phyloP scores from a whole-genome alignment of 306 rosid genomes.

The Psophocarpus tetragonolobus region DNA sequence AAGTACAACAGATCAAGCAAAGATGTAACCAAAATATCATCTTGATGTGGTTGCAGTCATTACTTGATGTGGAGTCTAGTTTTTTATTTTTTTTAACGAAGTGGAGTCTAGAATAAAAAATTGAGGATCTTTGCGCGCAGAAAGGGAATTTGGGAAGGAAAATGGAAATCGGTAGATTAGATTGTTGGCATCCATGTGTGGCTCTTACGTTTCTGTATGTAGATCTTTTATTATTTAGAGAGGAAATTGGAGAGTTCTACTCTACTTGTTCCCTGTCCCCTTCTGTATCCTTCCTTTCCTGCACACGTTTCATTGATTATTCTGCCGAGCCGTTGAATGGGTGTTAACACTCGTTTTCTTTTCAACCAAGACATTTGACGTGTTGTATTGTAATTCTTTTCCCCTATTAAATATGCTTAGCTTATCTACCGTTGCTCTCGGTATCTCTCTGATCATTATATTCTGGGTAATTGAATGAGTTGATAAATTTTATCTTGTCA shows the following conservation, averaged over 20 bases:
- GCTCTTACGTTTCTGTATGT: conserved; percentile 35
- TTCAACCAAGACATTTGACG: background rate
- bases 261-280: background rate
- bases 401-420: conserved; percentile 21
- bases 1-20: conserved; percentile 73
- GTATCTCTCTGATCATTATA: background rate
- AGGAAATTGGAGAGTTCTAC: conserved; percentile 20
- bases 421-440: background rate
- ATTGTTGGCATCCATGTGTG: conserved; percentile 24
- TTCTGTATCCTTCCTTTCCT: conserved; percentile 2
- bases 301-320: conserved; percentile 25
- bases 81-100: too few relatives aligned
- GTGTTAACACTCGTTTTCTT: conserved; percentile 31
- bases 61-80: conserved; percentile 24
- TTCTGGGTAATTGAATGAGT: conserved; percentile 11
- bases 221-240: conserved; percentile 24
- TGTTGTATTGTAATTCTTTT: conserved; percentile 43
- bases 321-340: conserved; percentile 26
- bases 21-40: conserved; percentile 42
- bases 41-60: conserved; percentile 19
- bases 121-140: background rate
- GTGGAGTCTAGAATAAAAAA: conserved; percentile 33
- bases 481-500: conserved; percentile 18
- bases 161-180: conserved; percentile 10
- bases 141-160: conserved; percentile 11